Evolutionary conservation across 352 stramenopile species (phyloP), one percentile per base, ranked within the genome.

Genomic region (Thalassiosira oceanica): DNA sequence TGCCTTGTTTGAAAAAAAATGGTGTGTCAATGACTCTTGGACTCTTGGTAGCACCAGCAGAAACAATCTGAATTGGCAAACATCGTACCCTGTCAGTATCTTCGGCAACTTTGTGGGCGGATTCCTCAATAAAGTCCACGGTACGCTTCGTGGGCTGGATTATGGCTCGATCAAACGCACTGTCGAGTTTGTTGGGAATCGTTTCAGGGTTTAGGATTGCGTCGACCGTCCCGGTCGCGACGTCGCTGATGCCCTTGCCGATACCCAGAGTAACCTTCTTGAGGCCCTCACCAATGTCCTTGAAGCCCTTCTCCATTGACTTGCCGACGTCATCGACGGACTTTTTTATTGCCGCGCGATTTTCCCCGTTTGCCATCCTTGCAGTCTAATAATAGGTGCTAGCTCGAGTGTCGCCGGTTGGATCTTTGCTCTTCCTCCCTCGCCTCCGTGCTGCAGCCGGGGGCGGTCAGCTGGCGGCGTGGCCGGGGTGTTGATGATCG

Each of bases 131-230:
- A 43, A 63, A 74, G 16, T 74, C 54, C 23, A 74, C 44, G 8
- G 57, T 65, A 3, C 55, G 28, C 2, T 42, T 43, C 6, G 57
- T 64, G n/a, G 64, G 64, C 16, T 74, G 26, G 4, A 74, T 44
- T n/a, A 58, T 33, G 18, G 61, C 23, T 6, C 36, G 35, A 15
- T 74, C 55, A 43, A 74, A 62, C 4, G 24, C 42, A 13, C 52
- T 52, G n/a, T 74, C 45, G 16, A 74, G 23, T 51, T 61, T 68
- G 37, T 62, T 36, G 16, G 54, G 54, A 15, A 74, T 62, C 21
- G 58, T 54, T n/a, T 44, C n/a, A 15, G 58, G 58, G 6, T 69
- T 42, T 18, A 69, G 36, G 21, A 69, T 61, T 26, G 58, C 58
- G 29, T 69, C 58, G 35, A 69, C 37, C 15, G 58, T 69, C n/a